Base-by-base conservation (phyloP, 2,329 filamentous ascomycete genomes). In the Aspergillus alliaceus region DNA sequence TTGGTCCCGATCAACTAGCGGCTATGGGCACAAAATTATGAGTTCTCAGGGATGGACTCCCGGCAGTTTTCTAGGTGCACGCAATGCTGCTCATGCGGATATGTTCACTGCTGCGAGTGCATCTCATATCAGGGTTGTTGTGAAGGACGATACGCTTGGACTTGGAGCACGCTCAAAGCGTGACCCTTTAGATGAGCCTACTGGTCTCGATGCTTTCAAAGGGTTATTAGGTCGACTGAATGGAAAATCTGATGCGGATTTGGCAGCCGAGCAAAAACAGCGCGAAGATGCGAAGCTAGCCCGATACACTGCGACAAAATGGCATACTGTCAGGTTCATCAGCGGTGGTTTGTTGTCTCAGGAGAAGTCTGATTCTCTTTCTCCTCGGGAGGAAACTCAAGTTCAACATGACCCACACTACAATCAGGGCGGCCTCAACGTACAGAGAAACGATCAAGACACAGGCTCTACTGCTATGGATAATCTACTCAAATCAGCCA, bases 61-160 rank as follows among this genome's bases (percentile, higher is more conserved):
- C 0, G 95, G 95, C 34, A 83, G 89, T 63, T 90, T 86, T 53
- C 84, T 99, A 22, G 95, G 95, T 53, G 90, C 88, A 4, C 83
- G 88, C 67, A 82, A 92, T 71, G 87, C 91, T 7, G 77, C 86
- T 0, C 92, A 96, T 67, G 83, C 90, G 29, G 84, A 86, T 47
- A 84, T 90, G 60, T 90, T 93, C 75, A 93, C 89, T 22, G 84
- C 86, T 3, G 92, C 90, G 39, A 96, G 90, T 73, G 84, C 90
- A 25, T 91, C 91, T 3, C 90, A 96, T 71, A 95, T 98, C 67
- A 88, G 89, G 58, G 90, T 96, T 37, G 77, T 86, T 29, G 77
- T 97, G 61, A 96, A 96, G 70, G 93, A 98, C 70, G 92, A 98
- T 72, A 96, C 88, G 66, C 84, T 96, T 42, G 95, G 95, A 2